These are phyloP conservation scores for Penicillium taxi DNA, from an alignment of 495 filamentous ascomycete species.

Conservation along the genomic window DNA sequence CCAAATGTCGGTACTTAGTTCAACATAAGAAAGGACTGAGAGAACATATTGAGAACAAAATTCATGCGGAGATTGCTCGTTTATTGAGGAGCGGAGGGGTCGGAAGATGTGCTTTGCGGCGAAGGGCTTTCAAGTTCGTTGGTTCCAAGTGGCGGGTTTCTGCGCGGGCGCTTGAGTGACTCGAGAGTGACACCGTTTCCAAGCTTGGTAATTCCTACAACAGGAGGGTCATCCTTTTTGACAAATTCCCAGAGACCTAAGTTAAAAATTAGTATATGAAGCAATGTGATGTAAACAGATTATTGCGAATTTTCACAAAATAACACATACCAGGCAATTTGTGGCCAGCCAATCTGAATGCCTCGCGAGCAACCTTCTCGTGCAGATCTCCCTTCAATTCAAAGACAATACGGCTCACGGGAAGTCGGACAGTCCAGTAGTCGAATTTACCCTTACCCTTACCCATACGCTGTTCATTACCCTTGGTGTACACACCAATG, in stretches of 20 bases:
- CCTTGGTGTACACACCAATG: conserved; percentile 88
- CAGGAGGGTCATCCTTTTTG: conserved; percentile 79
- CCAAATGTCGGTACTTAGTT: conserved; percentile 48
- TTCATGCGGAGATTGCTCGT: conserved; percentile 1
- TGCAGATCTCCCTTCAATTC: conserved; percentile 88
- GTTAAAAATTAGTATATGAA: conserved; percentile 16
- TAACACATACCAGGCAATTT: conserved; percentile 78
- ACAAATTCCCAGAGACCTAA: conserved; percentile 89
- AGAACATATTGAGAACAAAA: conserved; percentile 10
- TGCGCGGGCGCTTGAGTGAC: conserved; percentile 66
- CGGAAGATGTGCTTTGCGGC: conserved; percentile 34
- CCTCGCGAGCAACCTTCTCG: conserved; percentile 90
- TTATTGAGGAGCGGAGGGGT: conserved; percentile 37
- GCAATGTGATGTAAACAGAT: not conserved
- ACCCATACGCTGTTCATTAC: conserved; percentile 97
- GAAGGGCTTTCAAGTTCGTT: conserved; percentile 23
- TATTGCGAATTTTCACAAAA: not conserved
- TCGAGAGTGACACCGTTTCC: conserved; percentile 71
- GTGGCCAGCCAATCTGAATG: conserved; percentile 86
- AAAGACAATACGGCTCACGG: conserved; percentile 81
- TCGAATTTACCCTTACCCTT: conserved; percentile 98
- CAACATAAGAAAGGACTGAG: conserved; percentile 9
- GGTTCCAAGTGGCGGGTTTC: conserved; percentile 49
- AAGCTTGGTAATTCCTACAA: conserved; percentile 92
- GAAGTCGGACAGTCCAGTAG: conserved; percentile 84